phyloP scores from a whole-genome alignment of 768 basidiomycete species.

The Tephrocybe sp. region DNA sequence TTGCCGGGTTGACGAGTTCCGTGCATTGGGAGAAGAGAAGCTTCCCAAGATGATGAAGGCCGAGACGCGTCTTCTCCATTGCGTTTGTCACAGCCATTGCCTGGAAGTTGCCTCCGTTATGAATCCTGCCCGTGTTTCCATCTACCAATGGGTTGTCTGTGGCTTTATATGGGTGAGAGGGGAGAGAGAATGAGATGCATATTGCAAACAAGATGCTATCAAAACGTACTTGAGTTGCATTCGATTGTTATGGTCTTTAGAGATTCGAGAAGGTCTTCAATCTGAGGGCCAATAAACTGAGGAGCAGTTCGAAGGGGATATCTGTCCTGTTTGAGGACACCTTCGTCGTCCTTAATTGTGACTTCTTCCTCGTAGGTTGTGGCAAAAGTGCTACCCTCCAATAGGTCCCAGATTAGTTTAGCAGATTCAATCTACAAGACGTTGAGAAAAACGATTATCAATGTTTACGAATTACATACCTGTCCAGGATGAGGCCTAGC shows the following conservation, averaged over 20 bases:
- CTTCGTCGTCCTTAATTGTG: slow-evolving; percentile 68
- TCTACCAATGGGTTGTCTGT: slow-evolving; percentile 89
- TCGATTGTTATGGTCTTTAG: slow-evolving; percentile 65
- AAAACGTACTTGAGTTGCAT: slow-evolving; percentile 80
- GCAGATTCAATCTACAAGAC: slow-evolving; percentile 61
- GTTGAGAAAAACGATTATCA: not conserved
- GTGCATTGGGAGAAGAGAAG: slow-evolving; percentile 66
- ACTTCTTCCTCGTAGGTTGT: slow-evolving; percentile 69
- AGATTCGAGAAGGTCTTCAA: slow-evolving; percentile 73
- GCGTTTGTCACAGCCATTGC: slow-evolving; percentile 82
- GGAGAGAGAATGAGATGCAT: slow-evolving; percentile 2
- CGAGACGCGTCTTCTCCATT: slow-evolving; percentile 83
- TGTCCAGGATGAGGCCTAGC: slow-evolving; percentile 86
- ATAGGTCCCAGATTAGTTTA: slow-evolving; percentile 61
- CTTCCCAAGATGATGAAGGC: slow-evolving; percentile 68
- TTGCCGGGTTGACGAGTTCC: slow-evolving; percentile 69
- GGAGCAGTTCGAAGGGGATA: slow-evolving; percentile 73
- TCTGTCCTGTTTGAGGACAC: slow-evolving; percentile 77
- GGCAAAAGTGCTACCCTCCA: slow-evolving; percentile 69
- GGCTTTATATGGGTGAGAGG: slow-evolving; percentile 37
- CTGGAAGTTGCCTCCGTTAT: slow-evolving; percentile 90
- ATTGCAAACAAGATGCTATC: no score
- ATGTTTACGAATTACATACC: slow-evolving; percentile 26
- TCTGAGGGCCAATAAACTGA: slow-evolving; percentile 84
- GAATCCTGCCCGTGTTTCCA: slow-evolving; percentile 57